Percentiles rank a stretch among this genome's conserved stretches.
These are phyloP conservation scores for Erodium maritimum DNA, from an alignment of 345 rosid species.

Conservation along the genomic window DNA sequence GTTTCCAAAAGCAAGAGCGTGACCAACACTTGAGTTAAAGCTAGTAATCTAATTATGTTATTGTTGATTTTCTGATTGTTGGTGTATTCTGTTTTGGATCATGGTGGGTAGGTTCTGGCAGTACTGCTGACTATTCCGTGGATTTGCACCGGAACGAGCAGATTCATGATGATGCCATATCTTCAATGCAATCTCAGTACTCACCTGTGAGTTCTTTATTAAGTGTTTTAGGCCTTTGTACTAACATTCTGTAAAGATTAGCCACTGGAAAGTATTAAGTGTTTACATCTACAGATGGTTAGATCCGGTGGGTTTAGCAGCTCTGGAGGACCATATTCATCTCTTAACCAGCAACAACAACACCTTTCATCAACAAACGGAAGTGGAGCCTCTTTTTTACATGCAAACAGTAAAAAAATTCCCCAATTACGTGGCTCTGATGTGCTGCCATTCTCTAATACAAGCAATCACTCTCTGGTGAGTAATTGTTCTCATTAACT, in stretches of 20 bases:
- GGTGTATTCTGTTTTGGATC: slow-evolving; percentile 32
- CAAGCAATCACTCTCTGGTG: slow-evolving; percentile 78
- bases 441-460: slow-evolving; percentile 68
- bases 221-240: neutral
- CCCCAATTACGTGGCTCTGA: slow-evolving; percentile 64
- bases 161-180: slow-evolving; percentile 80
- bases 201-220: slow-evolving; percentile 59
- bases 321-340: slow-evolving; percentile 66
- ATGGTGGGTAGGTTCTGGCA: slow-evolving; percentile 35
- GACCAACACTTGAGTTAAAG: neutral
- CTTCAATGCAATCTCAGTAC: slow-evolving; percentile 97
- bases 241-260: neutral
- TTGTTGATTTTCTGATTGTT: neutral
- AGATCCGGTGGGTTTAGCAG: slow-evolving; percentile 78
- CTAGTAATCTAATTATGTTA: neutral
- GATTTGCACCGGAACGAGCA: slow-evolving; percentile 96
- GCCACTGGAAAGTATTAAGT: neutral
- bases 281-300: slow-evolving; percentile 48
- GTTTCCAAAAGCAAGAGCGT: neutral
- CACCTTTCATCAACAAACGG: slow-evolving; percentile 76
- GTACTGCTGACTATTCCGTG: slow-evolving; percentile 81
- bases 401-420: slow-evolving; percentile 59
- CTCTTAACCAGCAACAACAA: slow-evolving; percentile 76
- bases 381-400: slow-evolving; percentile 47
- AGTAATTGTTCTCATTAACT: slow-evolving; percentile 11